Evolutionary conservation across 805 yeast genomes (phyloP).

Genomic region (Yamadazyma paraphyllophila): DNA sequence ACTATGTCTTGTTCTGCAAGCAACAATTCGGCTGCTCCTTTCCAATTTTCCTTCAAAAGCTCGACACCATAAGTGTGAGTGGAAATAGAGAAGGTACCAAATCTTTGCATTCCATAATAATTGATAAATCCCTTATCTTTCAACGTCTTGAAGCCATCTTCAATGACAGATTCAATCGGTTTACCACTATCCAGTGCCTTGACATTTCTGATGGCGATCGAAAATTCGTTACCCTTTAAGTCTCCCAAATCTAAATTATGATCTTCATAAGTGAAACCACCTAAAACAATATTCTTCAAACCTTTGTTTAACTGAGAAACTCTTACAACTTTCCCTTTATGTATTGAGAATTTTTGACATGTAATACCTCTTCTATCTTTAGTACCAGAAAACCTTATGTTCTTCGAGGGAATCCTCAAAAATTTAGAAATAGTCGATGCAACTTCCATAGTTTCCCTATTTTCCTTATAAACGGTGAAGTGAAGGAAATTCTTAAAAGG

Average conservation of each 20-base stretch:
- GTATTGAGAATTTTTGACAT: constrained; percentile 73
- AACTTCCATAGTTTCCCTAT: constrained; percentile 96
- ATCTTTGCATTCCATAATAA: constrained; percentile 97
- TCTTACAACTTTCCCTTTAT: constrained; percentile 69
- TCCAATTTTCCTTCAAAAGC: constrained; percentile 72
- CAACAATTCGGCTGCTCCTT: constrained; percentile 72
- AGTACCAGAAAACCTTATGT: constrained; percentile 86
- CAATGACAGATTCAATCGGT: constrained; percentile 43
- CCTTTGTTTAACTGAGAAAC: constrained; percentile 73
- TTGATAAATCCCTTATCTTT: constrained; percentile 78
- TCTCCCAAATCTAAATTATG: constrained; percentile 73
- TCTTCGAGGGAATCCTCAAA: constrained; percentile 68
- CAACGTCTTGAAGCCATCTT: constrained; percentile 55
- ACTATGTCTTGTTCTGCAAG: constrained; percentile 84
- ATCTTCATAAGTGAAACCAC: constrained; percentile 71
- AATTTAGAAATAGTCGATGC: constrained; percentile 71
- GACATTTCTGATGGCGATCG: constrained; percentile 79
- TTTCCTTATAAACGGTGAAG: constrained; percentile 85
- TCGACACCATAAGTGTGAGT: constrained; percentile 83
- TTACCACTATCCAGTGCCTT: constrained; percentile 31
- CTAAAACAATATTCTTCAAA: constrained; percentile 73
- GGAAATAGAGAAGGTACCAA: constrained; percentile 92
- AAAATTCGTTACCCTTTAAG: constrained; percentile 82
- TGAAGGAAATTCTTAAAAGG: constrained; percentile 66
- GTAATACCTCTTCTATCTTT: constrained; percentile 97